phyloP scores from a whole-genome alignment of 1,284 basidiomycete genomes.

The Microbotryomycetes sp. region DNA sequence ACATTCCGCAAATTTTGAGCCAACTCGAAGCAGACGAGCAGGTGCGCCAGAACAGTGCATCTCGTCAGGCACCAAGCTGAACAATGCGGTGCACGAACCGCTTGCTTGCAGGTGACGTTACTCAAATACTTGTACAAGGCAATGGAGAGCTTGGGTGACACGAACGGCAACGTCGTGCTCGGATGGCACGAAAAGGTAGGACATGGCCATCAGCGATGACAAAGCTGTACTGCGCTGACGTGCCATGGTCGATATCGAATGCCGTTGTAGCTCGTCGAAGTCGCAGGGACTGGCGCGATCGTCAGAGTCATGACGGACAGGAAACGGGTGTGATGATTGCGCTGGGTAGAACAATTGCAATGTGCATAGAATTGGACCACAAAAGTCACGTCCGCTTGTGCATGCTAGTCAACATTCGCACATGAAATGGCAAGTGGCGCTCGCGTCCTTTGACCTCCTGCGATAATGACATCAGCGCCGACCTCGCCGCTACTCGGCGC shows the following conservation, averaged over 20 bases:
- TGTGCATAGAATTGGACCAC: too few relatives aligned
- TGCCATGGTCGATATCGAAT: constrained; percentile 1
- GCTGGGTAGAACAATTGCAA: too few relatives aligned
- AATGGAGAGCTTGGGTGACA: constrained; percentile 69
- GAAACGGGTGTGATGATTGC: constrained; percentile 65
- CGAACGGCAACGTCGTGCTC: constrained; percentile 71
- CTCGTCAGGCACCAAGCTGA: background rate
- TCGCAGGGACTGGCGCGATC: constrained; percentile 92
- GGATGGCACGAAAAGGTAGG: constrained; percentile 91
- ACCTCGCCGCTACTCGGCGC: too few relatives aligned
- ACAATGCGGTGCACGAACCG: background rate
- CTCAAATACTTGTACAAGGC: constrained; percentile 99
- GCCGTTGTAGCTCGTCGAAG: constrained; percentile 72
- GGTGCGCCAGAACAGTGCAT: constrained; percentile 18
- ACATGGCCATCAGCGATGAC: background rate
- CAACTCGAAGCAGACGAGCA: constrained; percentile 69
- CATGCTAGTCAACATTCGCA: too few relatives aligned
- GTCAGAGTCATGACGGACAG: constrained; percentile 96
- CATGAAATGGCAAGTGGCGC: too few relatives aligned
- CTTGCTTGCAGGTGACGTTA: constrained; percentile 64
- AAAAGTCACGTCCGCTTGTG: too few relatives aligned
- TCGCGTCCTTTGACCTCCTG: too few relatives aligned
- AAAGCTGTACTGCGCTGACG: background rate
- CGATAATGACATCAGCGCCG: too few relatives aligned
- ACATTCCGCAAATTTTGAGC: constrained; percentile 72